phyloP scores from a whole-genome alignment of 441 rosid genomes.

The Arabidopsis lyrata region DNA sequence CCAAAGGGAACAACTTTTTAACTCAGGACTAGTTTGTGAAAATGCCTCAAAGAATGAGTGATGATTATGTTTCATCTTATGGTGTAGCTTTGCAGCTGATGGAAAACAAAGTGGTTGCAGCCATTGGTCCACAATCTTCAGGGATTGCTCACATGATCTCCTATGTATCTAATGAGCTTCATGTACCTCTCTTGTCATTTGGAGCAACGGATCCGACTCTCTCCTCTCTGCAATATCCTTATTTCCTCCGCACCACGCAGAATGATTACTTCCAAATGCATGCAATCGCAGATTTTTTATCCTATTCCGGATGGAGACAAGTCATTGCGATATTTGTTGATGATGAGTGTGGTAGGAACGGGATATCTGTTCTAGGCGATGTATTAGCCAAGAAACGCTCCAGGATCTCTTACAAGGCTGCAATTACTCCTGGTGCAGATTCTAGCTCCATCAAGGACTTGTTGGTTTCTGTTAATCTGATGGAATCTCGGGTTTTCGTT shows the following conservation, averaged over 20 bases:
- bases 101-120: constrained; percentile 71
- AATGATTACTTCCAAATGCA: constrained; percentile 86
- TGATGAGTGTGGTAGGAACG: constrained; percentile 90
- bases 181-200: constrained; percentile 90
- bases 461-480: constrained; percentile 67
- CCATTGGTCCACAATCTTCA: constrained; percentile 96
- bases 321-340: constrained; percentile 84
- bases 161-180: constrained; percentile 84
- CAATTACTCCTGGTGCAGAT: constrained; percentile 69
- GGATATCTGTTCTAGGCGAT: constrained; percentile 78
- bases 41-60: too few species aligned
- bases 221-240: constrained; percentile 83
- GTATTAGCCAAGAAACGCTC: constrained; percentile 76
- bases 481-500: constrained; percentile 89
- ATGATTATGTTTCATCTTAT: constrained; percentile 24
- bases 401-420: constrained; percentile 78
- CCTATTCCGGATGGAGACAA: constrained; percentile 76
- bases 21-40: too few species aligned
- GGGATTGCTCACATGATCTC: constrained; percentile 89
- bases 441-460: constrained; percentile 55
- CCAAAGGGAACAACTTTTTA: too few species aligned
- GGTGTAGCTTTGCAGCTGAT: constrained; percentile 89
- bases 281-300: constrained; percentile 75
- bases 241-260: constrained; percentile 83
- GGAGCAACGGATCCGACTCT: constrained; percentile 96